Evolutionary conservation across 331 rosid genomes (phyloP).

Genomic region (Cydonia oblonga): DNA sequence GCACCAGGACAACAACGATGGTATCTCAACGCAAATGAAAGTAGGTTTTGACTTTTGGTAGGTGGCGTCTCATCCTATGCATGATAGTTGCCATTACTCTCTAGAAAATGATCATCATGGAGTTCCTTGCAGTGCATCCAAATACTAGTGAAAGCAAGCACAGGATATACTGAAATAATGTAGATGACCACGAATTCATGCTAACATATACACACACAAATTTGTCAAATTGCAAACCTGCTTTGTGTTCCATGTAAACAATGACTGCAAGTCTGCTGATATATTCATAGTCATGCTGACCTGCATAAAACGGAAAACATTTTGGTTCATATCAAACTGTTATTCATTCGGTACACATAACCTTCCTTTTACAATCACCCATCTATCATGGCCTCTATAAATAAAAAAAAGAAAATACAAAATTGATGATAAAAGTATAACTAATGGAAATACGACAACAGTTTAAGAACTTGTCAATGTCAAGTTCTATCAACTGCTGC

Average conservation of each 20-base stretch:
- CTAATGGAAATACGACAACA: background rate
- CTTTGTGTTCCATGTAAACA: conserved; percentile 87
- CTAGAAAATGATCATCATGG: background rate
- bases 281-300: conserved; percentile 70
- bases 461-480: background rate
- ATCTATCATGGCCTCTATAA: background rate
- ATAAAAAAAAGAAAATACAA: background rate
- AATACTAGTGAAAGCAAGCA: background rate
- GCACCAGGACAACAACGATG: background rate
- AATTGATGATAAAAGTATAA: background rate
- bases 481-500: background rate
- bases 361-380: background rate
- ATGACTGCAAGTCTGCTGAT: conserved; percentile 76
- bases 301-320: conserved; percentile 27
- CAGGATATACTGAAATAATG: background rate
- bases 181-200: no score
- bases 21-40: background rate
- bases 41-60: background rate
- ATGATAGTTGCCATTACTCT: background rate
- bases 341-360: background rate
- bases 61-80: background rate
- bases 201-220: background rate
- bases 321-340: background rate
- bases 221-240: conserved; percentile 45
- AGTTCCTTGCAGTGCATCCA: background rate